Conservation (phyloP, 2,329 filamentous ascomycete species). For the Alternaria brassicicola region DNA sequence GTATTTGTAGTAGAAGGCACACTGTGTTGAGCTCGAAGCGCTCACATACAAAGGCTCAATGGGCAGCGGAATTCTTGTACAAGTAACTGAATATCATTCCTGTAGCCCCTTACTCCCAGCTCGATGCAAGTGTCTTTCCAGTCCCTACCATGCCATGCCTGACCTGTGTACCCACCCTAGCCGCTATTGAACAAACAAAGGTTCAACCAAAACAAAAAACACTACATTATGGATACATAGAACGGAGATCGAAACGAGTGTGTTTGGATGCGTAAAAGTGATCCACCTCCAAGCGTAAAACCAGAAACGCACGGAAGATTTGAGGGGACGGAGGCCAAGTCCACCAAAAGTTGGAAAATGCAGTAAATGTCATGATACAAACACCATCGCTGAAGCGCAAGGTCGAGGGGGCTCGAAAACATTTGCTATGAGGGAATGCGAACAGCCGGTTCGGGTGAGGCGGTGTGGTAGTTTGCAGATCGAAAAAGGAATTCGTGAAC, state of each 20-base stretch:
- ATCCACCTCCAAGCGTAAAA: constrained; percentile 9
- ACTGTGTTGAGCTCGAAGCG: not conserved
- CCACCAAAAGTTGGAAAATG: not conserved
- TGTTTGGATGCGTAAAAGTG: constrained; percentile 1
- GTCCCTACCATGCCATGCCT: constrained; percentile 6
- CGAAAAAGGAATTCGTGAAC: constrained; percentile 32
- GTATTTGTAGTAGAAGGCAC: too few species aligned
- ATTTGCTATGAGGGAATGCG: constrained; percentile 3
- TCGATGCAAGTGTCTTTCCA: constrained; percentile 4
- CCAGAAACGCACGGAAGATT: not conserved
- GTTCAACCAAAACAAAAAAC: not conserved
- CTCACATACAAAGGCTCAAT: not conserved
- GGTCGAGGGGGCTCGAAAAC: not conserved
- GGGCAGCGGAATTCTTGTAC: too few species aligned
- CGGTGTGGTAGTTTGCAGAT: constrained; percentile 6
- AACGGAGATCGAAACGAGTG: constrained; percentile 14
- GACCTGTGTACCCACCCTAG: constrained; percentile 12
- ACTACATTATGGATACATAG: constrained; percentile 16
- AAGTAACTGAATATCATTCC: not conserved
- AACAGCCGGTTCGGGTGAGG: not conserved
- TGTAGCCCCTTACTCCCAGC: not conserved
- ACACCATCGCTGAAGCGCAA: constrained; percentile 10
- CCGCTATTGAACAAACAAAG: constrained; percentile 1
- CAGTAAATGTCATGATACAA: constrained; percentile 7
- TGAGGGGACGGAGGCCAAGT: constrained; percentile 9